Evolutionary conservation across 2,329 filamentous ascomycete genomes (phyloP).

Genomic region (Diaporthe humulicola): DNA sequence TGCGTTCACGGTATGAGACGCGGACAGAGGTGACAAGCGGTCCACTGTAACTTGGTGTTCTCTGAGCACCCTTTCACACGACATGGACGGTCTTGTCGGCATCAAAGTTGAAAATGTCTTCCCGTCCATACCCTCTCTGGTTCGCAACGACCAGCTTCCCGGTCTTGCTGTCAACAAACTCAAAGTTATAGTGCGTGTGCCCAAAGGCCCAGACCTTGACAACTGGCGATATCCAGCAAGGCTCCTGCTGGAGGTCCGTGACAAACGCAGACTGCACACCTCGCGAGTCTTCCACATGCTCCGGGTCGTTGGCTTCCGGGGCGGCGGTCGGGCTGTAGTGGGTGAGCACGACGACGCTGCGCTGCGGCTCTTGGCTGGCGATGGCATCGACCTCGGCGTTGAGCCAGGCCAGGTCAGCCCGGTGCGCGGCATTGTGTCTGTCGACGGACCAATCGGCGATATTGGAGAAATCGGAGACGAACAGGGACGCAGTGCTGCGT

Average conservation of each 20-base stretch:
- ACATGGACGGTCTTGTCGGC: background rate
- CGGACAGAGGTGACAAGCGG: background rate
- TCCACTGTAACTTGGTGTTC: background rate
- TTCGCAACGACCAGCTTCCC: background rate
- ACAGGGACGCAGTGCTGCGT: background rate
- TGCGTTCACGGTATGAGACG: background rate
- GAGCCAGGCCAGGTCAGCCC: background rate
- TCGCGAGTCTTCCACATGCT: background rate
- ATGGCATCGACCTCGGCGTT: background rate
- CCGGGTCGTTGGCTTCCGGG: background rate
- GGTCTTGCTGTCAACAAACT: background rate
- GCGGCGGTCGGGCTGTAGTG: background rate
- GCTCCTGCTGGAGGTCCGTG: background rate
- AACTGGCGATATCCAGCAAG: background rate
- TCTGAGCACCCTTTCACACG: background rate
- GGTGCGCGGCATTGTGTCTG: background rate
- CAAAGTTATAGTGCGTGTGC: background rate
- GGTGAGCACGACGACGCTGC: slow-evolving; percentile 2
- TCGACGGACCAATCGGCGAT: background rate
- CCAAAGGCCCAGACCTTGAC: slow-evolving; percentile 3
- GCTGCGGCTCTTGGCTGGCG: background rate
- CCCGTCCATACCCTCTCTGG: slow-evolving; percentile 6
- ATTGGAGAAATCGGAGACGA: background rate
- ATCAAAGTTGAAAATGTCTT: background rate
- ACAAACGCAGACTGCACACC: background rate